A percentile compares a stretch with the other conserved stretches of the same genome.
phyloP scores from a whole-genome alignment of 257 asterid species.

The Nicotiana undulata region DNA sequence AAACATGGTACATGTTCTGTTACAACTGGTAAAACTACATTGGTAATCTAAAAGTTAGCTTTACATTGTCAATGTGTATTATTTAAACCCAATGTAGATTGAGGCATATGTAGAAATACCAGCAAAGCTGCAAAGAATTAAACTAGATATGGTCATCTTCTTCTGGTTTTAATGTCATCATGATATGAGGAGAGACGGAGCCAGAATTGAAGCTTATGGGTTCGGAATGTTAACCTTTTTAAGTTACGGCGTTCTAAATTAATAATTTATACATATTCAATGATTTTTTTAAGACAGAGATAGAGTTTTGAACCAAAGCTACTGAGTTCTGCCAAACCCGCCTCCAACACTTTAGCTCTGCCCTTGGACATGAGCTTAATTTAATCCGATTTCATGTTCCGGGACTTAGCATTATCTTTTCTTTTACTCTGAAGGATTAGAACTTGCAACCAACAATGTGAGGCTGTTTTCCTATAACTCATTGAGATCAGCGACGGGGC shows the following conservation, averaged over 20 bases:
- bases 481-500: conserved; percentile 59
- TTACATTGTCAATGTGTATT: too few species aligned
- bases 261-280: too few species aligned
- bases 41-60: too few species aligned
- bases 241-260: too few species aligned
- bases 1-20: too few species aligned
- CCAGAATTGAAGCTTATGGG: too few species aligned
- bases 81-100: not conserved
- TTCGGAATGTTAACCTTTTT: too few species aligned
- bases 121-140: not conserved
- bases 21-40: too few species aligned
- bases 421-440: conserved; percentile 22
- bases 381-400: not conserved
- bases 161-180: not conserved
- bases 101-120: not conserved
- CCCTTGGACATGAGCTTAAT: not conserved
- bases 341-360: too few species aligned
- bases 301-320: too few species aligned
- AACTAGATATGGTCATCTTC: not conserved
- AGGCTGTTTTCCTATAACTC: conserved; percentile 49
- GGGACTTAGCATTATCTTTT: not conserved
- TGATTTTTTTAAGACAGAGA: too few species aligned
- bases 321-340: too few species aligned
- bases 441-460: conserved; percentile 42
- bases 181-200: not conserved